Base-by-base conservation (phyloP, 169 alveolate genomes). In the Plasmodium gonderi region DNA sequence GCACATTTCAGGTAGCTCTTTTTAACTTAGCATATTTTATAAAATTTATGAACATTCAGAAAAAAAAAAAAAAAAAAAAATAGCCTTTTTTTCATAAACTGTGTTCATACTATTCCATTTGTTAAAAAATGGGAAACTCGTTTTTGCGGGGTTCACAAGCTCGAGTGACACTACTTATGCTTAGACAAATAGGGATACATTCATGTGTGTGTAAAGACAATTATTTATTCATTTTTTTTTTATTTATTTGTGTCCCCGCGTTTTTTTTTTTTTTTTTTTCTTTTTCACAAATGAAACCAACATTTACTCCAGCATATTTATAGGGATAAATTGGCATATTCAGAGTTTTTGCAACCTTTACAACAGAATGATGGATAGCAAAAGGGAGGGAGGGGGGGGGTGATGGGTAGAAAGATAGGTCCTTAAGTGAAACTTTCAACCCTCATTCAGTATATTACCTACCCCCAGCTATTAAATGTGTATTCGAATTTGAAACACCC, bases 61-160 rank as follows among this genome's bases (percentile, higher is more conserved):
- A 64, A 33, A 33, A 8, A 26, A n/a, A 64, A 26, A 80, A 36
- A 80, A 80, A 80, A 80, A 38, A 67, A 38, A 26, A 45, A 60
- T 23, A 38, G 29, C 68, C 17, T 26, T 38, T 60, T 64, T 47
- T 31, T 82, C n/a, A 42, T 47, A 75, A 69, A 69, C 72, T 51
- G 76, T 31, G 89, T 69, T 82, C 83, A 82, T 72, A 44, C 80
- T 38, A 82, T 82, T 82, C 64, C 38, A 36, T 47, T 31, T 23
- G 26, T 14, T 38, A 82, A 82, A 82, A 69, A 51, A 14, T 1
- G 23, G 60, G 29, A 45, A 45, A 80, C 45, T n/a, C 29, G 14
- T 75, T 75, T 38, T 8, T 38, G n/a, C 7, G 65, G 68, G 31
- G 42, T 11, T 54, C 7, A 36, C 4, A 75, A 75, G 54, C 67